Evolutionary conservation across 345 rosid species (phyloP), one percentile per base, ranked within the genome.

Genomic region (Hypericum perforatum): DNA sequence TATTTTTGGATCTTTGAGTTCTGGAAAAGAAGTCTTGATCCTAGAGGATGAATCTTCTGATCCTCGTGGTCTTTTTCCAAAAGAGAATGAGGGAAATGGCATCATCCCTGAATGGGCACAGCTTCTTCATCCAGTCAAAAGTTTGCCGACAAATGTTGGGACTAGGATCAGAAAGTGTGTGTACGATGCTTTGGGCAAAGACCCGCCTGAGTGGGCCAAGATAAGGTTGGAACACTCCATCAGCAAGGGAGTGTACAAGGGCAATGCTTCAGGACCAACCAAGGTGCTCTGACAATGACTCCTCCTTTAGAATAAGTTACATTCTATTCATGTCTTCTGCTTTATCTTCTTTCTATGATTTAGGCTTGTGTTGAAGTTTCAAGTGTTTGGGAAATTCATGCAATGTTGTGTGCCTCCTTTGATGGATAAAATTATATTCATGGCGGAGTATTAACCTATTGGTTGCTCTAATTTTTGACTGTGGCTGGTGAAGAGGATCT

Each of bases 251-350:
- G 80, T 92, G 42, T 92, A 92, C 64, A 92, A 92, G 74, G 98
- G 98, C 75, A 92, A 92, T 77, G 98, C 98, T 36, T 92, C 96
- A 49, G 98, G 98, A 58, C 98, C 98, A 37, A 92, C 98, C 50
- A 92, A 92, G 98, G 98, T 91, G 65, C 51, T 49, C 32, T 22
- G 32, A 22, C 32, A 22, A 22, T 22, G 32, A 22, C 32, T 22
- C 32, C 4, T 22, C 4, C 32, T 22, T 22, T 22, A 22, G 32
- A 22, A 22, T 22, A 22, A 22, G 32, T 22, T 22, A 22, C 32
- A 22, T 22, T 1, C 32, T 22, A 22, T 22, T 22, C 32, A 22
- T 22, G 32, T 22, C 32, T 22, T 22, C n/a, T 22, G 32, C 32
- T 22, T 22, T 22, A 22, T 22, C 32, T 22, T 22, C 32, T 22